Base-by-base conservation (phyloP, 192 early-diverging fungal species). In the Gigaspora rosea region DNA sequence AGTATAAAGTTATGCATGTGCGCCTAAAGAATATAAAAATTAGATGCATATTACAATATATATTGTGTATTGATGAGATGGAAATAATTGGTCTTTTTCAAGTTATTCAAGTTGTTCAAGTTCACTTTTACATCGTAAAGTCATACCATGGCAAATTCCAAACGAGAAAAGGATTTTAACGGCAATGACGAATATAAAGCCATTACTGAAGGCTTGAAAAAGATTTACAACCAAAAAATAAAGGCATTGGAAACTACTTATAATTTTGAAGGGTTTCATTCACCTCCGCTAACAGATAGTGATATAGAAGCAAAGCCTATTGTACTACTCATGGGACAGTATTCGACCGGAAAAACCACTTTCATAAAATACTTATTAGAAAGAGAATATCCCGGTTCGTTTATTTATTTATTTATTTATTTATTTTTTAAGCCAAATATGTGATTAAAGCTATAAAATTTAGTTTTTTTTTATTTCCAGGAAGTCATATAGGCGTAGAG, bases 221-320 rank as follows among this genome's bases (percentile, higher is more conserved):
- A 88, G 56, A 88, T 89, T 35, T 92, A 92, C 73, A 82, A 84
- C 13, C 85, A 87, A 51, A 94, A 93, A 80, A 93, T 94, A 77
- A 88, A 88, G 79, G 89, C 90, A 2, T 66, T 93, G 35, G 92
- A 94, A 79, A 85, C 87, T 61, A 86, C 87, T 8, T 93, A 92
- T 79, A 90, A 89, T 80, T 94, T 93, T 82, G 92, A 93, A 83
- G 90, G 90, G 12, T 93, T 94, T 77, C 91, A 94, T 80, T 93
- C 94, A 65, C 85, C 91, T 41, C 92, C 93, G 9, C 79, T 94
- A 76, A 92, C 94, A 10, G 87, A 93, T 79, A 88, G 89, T 59
- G 94, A 96, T 75, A 92, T 96, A 65, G 89, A 87, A 71, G 92
- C 94, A 15, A 94, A 94, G 80, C 95, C 95, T 4, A 95, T 95